Base-by-base conservation (phyloP, 2,329 filamentous ascomycete genomes). In the Exophiala spinifera region DNA sequence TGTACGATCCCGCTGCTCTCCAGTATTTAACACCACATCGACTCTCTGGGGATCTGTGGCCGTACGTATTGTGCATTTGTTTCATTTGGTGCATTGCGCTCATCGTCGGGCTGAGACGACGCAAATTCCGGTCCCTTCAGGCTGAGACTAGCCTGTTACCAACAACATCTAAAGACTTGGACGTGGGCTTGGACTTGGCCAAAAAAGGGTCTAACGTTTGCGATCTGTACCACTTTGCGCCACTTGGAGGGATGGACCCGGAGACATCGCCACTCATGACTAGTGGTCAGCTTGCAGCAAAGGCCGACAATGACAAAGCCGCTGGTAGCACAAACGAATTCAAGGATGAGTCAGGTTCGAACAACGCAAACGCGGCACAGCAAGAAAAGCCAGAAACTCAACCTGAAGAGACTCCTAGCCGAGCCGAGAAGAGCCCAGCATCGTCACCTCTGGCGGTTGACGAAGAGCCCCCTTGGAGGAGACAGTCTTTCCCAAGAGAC, bases 251-350 rank as follows among this genome's bases (percentile, higher is more conserved):
- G 33, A 48, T 48, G 46, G 46, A 39, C 17, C 13, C 28, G 6
- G 17, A 14, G 13, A 14, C 10, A 23, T 25, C 31, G n/a, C 20
- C 42, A 17, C n/a, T n/a, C 3, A 23, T 48, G 4, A 60, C 57
- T 11, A 57, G 54, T 36, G 57, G 57, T 17, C 46, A 51, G 34
- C 51, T 60, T 14, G 57, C 57, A 17, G 53, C 54, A 17, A 49
- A 46, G 37, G 53, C 57, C 23, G 55, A 59, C 33, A 28, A 47
- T 10, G 49, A 50, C 11, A 46, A 13, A 3, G 14, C 50, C 19
- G 47, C 15, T 25, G 20, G 19, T 14, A 25, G 8, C n/a, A 23
- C 42, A 5, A 4, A 44, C n/a, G 6, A 15, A 23, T 10, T 13
- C 19, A 14, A 15, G 20, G 4, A 23, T 15, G 20, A 15, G 28